A percentile compares a stretch with the other conserved stretches of the same genome.
Conservation (phyloP, 306 rosid species). For the Medicago lupulina region DNA sequence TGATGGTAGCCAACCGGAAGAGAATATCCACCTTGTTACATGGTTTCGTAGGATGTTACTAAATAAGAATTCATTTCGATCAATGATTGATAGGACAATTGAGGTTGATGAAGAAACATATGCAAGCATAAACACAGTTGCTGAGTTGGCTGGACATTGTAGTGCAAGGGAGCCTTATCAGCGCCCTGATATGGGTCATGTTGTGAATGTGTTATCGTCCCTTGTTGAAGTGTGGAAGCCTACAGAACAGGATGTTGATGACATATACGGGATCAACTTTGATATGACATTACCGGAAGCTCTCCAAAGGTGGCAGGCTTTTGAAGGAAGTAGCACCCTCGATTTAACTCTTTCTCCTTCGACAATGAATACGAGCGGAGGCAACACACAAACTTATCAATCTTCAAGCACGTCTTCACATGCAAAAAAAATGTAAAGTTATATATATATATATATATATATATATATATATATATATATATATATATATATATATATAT, state of each 20-base stretch:
- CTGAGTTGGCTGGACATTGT: constrained; percentile 87
- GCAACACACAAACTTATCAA: constrained; percentile 51
- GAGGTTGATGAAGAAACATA: constrained; percentile 63
- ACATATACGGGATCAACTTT: constrained; percentile 57
- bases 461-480: not conserved
- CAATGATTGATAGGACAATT: constrained; percentile 67
- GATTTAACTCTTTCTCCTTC: constrained; percentile 45
- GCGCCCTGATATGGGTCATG: constrained; percentile 88
- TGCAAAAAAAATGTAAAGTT: constrained; percentile 36
- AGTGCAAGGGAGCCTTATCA: constrained; percentile 78
- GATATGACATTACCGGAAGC: constrained; percentile 70
- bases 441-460: not conserved
- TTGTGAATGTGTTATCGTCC: constrained; percentile 74
- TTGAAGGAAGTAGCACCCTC: constrained; percentile 49
- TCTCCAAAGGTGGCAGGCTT: constrained; percentile 71
- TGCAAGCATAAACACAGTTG: constrained; percentile 55
- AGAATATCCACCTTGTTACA: constrained; percentile 75
- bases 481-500: not conserved
- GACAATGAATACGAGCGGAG: constrained; percentile 27
- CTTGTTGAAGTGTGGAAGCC: constrained; percentile 90
- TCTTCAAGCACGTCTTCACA: constrained; percentile 46
- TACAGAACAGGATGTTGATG: constrained; percentile 51
- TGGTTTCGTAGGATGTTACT: constrained; percentile 74
- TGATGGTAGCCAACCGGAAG: constrained; percentile 77
- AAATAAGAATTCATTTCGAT: constrained; percentile 50